phyloP scores from a whole-genome alignment of 1,139 yeast species.

The Suhomyces panamericanus region DNA sequence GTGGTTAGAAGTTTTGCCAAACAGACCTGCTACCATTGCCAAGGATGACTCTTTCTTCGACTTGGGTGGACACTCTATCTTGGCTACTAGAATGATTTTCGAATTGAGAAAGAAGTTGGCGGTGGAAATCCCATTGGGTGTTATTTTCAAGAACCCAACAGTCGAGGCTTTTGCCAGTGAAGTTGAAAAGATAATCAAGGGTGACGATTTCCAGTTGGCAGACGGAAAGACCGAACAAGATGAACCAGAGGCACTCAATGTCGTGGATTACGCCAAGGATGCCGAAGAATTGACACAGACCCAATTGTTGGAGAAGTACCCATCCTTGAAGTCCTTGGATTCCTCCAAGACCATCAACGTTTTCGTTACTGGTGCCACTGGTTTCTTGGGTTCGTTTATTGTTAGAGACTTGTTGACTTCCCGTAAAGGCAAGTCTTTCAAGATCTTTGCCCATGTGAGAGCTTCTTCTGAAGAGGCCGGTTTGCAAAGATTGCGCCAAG shows the following conservation, averaged over 20 bases:
- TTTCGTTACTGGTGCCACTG: conserved; percentile 94
- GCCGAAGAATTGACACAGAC: conserved; percentile 57
- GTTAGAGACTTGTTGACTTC: conserved; percentile 68
- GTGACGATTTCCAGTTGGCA: conserved; percentile 47
- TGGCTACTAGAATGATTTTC: conserved; percentile 96
- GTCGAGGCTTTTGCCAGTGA: conserved; percentile 75
- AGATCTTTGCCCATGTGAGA: conserved; percentile 85
- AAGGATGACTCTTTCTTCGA: conserved; percentile 92
- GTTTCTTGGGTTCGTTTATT: conserved; percentile 91
- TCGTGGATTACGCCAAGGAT: conserved; percentile 68
- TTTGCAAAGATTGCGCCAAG: conserved; percentile 67
- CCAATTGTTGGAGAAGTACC: conserved; percentile 43
- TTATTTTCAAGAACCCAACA: conserved; percentile 87
- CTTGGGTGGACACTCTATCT: conserved; percentile 94
- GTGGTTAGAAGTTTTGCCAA: conserved; percentile 86
- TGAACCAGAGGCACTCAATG: conserved; percentile 18
- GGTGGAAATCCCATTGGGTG: conserved; percentile 84
- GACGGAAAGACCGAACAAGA: conserved; percentile 28
- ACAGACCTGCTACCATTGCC: conserved; percentile 72
- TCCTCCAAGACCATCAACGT: conserved; percentile 52
- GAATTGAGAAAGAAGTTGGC: conserved; percentile 77
- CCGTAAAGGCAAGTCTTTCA: conserved; percentile 44
- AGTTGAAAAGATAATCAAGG: conserved; percentile 55
- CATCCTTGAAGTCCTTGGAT: conserved; percentile 31
- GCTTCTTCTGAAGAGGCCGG: conserved; percentile 72